These are phyloP conservation scores for Heracleum sosnowskyi DNA, from an alignment of 129 eudicot genomes.

Conservation along the genomic window DNA sequence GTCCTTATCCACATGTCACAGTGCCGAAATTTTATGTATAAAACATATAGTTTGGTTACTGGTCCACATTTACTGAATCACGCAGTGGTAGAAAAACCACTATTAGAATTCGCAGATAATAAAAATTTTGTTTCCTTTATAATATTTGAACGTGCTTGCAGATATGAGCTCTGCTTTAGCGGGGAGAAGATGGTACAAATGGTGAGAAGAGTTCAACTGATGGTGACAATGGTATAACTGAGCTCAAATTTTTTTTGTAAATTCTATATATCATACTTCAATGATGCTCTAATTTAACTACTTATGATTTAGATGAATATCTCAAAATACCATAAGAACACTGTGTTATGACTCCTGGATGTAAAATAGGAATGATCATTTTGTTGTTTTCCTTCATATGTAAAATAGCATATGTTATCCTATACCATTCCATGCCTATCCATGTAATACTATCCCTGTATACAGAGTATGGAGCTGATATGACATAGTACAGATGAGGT, in stretches of 20 bases:
- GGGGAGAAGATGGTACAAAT: slow-evolving; percentile 78
- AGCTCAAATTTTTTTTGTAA: too few species aligned
- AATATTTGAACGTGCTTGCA: slow-evolving; percentile 18
- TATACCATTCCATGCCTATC: too few species aligned
- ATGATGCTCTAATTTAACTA: too few species aligned
- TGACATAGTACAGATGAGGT: too few species aligned
- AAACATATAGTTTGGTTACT: not conserved
- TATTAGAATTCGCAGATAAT: not conserved
- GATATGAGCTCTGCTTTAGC: slow-evolving; percentile 90
- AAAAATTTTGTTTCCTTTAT: not conserved
- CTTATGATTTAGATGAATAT: not conserved
- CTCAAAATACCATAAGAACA: too few species aligned
- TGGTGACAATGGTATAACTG: slow-evolving; percentile 37
- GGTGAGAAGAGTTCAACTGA: slow-evolving; percentile 38
- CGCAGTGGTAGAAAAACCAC: not conserved
- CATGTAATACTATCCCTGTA: too few species aligned
- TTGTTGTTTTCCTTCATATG: too few species aligned
- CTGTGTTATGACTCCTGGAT: too few species aligned
- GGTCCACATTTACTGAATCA: not conserved
- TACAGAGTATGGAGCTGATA: too few species aligned
- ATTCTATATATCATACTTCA: too few species aligned
- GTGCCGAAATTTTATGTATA: not conserved
- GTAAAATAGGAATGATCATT: not conserved
- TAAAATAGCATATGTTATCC: too few species aligned
- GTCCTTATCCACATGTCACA: not conserved